A percentile compares a stretch with the other conserved stretches of the same genome.
Conservation (phyloP, 2,329 filamentous ascomycete species). For the Calonectria pteridis region DNA sequence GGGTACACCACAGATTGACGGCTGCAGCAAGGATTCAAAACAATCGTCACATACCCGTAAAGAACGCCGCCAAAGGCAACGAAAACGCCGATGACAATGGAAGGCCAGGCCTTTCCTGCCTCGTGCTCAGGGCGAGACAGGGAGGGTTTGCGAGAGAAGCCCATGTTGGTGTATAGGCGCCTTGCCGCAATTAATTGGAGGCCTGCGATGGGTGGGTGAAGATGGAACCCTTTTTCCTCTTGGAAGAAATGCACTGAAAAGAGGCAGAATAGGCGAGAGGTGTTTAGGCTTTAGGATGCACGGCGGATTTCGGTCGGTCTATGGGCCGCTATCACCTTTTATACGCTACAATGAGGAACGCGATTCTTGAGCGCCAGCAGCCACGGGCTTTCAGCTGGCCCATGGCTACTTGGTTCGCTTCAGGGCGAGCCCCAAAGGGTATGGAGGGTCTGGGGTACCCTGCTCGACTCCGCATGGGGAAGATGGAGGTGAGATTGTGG, state of each 20-base stretch:
- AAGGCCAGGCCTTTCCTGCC: neutral
- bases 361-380: neutral
- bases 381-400: neutral
- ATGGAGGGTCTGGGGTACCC: neutral
- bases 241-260: neutral
- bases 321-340: neutral
- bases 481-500: neutral
- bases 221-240: neutral
- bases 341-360: neutral
- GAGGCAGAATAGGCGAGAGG: neutral
- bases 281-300: neutral
- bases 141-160: neutral
- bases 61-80: neutral
- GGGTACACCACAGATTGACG: no score
- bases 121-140: neutral
- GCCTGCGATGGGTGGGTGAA: neutral
- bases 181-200: neutral
- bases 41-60: neutral
- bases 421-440: neutral
- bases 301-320: neutral
- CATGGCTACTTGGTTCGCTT: neutral
- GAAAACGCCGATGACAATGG: neutral
- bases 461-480: neutral
- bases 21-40: no score
- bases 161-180: neutral